phyloP scores from a whole-genome alignment of 2,329 filamentous ascomycete species.

The Neoarthrinium moseri region DNA sequence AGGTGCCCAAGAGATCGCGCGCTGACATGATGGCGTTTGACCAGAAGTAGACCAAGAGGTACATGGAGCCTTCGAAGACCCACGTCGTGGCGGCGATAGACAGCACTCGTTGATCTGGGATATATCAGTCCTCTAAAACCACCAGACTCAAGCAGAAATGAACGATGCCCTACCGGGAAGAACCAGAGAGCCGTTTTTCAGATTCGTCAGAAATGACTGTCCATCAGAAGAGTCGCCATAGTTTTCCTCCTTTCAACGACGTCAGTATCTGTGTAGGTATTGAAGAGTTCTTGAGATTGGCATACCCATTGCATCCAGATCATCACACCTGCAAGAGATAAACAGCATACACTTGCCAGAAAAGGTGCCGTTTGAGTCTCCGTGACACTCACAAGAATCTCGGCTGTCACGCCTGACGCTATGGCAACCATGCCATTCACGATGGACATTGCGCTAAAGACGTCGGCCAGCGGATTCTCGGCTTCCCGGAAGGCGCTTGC shows the following conservation, averaged over 20 bases:
- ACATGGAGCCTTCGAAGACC: conserved; percentile 61
- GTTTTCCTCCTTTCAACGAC: conserved; percentile 5
- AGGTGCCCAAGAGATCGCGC: conserved; percentile 22
- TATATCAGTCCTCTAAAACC: no score
- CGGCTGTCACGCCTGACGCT: conserved; percentile 48
- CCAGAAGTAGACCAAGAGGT: conserved; percentile 65
- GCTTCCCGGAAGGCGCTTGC: conserved; percentile 40
- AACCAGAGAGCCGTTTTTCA: not conserved
- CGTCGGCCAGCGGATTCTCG: conserved; percentile 28
- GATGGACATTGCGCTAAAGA: conserved; percentile 53
- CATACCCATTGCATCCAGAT: no score
- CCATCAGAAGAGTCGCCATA: conserved; percentile 1
- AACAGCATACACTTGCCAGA: conserved; percentile 42
- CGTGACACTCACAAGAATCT: conserved; percentile 45
- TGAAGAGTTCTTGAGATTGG: no score
- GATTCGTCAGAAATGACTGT: not conserved
- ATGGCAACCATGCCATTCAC: conserved; percentile 57
- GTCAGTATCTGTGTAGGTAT: not conserved
- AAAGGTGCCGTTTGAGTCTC: conserved; percentile 53
- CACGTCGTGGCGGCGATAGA: conserved; percentile 3
- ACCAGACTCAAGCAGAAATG: no score
- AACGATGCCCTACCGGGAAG: no score
- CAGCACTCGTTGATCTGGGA: no score
- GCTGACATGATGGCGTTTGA: conserved; percentile 49
- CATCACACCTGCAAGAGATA: conserved; percentile 38